Percentiles rank a stretch among this genome's conserved stretches.
phyloP scores from a whole-genome alignment of 352 stramenopile genomes.

The Globisporangium ultimum region DNA sequence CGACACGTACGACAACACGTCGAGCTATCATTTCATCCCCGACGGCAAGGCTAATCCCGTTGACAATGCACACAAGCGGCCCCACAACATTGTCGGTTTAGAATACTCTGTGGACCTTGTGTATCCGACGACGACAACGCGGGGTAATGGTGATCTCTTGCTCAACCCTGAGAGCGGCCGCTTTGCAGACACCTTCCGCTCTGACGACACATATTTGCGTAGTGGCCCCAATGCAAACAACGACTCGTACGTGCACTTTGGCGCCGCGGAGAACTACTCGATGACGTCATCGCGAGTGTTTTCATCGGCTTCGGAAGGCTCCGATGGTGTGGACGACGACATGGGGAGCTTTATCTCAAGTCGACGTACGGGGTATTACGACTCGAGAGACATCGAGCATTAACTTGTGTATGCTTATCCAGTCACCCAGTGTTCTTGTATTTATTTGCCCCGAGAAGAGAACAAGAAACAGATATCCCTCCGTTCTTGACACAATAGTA shows the following conservation, averaged over 20 bases:
- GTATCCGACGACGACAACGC: constrained; percentile 17
- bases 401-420: neutral
- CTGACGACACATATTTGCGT: neutral
- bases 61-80: neutral
- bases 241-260: constrained; percentile 17
- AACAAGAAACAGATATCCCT: too few species aligned
- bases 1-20: constrained; percentile 17
- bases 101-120: constrained; percentile 35
- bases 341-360: constrained; percentile 2
- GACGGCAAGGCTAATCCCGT: neutral
- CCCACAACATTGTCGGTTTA: constrained; percentile 24
- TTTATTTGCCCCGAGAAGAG: too few species aligned
- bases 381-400: constrained; percentile 5
- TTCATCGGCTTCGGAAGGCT: constrained; percentile 7
- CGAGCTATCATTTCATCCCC: constrained; percentile 17
- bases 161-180: neutral
- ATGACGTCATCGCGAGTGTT: constrained; percentile 13
- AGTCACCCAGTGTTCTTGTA: too few species aligned
- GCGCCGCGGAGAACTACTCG: constrained; percentile 1
- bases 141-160: neutral
- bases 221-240: constrained; percentile 3
- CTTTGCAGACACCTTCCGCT: neutral
- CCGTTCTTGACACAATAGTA: too few species aligned
- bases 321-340: neutral
- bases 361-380: neutral